Conservation (phyloP, 805 yeast genomes). For the Clavispora carvajalis region DNA sequence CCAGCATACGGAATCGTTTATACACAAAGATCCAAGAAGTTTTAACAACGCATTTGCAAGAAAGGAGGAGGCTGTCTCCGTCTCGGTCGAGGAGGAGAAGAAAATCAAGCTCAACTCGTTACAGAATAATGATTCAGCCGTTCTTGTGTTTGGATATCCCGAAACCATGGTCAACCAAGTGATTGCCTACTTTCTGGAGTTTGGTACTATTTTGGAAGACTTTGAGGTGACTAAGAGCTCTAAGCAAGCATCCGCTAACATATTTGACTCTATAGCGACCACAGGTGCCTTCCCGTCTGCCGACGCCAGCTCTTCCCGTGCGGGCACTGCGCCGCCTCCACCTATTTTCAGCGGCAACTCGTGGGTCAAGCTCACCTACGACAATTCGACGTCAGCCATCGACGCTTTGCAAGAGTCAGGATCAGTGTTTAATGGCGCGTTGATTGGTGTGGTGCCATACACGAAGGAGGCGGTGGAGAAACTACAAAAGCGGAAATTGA, state of each 20-base stretch:
- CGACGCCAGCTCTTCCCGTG: not conserved
- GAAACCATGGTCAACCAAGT: constrained; percentile 65
- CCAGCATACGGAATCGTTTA: constrained; percentile 34
- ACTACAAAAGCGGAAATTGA: constrained; percentile 42
- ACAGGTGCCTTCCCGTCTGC: constrained; percentile 10
- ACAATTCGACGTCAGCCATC: constrained; percentile 65
- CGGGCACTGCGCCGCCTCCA: constrained; percentile 1
- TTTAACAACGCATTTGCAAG: constrained; percentile 43
- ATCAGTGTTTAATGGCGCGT: constrained; percentile 56
- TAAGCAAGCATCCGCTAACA: constrained; percentile 3
- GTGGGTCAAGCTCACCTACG: constrained; percentile 90
- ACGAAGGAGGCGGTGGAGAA: constrained; percentile 57
- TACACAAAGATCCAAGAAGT: constrained; percentile 41
- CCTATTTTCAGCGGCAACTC: constrained; percentile 82
- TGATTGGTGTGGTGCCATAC: constrained; percentile 67
- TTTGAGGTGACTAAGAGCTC: constrained; percentile 37
- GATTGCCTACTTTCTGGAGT: constrained; percentile 68
- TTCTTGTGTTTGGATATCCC: constrained; percentile 85
- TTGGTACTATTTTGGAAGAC: constrained; percentile 76
- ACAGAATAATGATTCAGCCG: constrained; percentile 50
- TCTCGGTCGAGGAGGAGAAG: constrained; percentile 9
- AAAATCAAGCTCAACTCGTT: constrained; percentile 19
- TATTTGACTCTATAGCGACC: constrained; percentile 8
- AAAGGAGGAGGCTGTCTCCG: constrained; percentile 11
- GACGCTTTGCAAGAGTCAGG: constrained; percentile 88